Conservation (phyloP, 2,329 filamentous ascomycete genomes). For the Penicillium rolfsii region DNA sequence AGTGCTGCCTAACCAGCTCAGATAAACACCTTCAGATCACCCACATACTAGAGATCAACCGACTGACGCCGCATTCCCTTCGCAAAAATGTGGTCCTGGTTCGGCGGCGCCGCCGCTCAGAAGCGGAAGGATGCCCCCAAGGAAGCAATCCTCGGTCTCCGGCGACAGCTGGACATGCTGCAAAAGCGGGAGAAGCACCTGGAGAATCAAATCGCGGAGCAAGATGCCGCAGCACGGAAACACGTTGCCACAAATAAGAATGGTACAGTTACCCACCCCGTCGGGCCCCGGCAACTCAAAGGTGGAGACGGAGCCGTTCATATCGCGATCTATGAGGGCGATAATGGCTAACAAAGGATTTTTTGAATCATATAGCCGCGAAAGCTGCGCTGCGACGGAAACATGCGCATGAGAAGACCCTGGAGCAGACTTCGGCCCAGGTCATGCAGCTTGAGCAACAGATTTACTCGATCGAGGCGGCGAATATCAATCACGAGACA, state of each 20-base stretch:
- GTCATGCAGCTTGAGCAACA: slow-evolving; percentile 92
- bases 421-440: slow-evolving; percentile 87
- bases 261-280: slow-evolving; percentile 61
- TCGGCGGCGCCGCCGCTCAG: slow-evolving; percentile 79
- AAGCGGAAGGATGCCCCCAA: slow-evolving; percentile 93
- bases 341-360: neutral
- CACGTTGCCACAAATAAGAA: slow-evolving; percentile 87
- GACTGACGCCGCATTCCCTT: neutral
- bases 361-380: slow-evolving; percentile 66
- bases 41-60: neutral
- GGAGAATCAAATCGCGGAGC: slow-evolving; percentile 89
- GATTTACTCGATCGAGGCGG: slow-evolving; percentile 94
- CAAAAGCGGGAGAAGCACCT: slow-evolving; percentile 94
- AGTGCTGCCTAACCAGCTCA: slow-evolving; percentile 17
- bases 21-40: neutral
- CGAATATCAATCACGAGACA: slow-evolving; percentile 98
- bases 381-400: slow-evolving; percentile 89
- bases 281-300: neutral
- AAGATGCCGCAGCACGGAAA: slow-evolving; percentile 86
- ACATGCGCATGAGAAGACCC: slow-evolving; percentile 88
- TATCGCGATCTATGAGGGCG: neutral
- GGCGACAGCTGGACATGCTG: slow-evolving; percentile 93
- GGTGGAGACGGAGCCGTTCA: neutral
- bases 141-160: slow-evolving; percentile 88
- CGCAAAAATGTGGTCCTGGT: slow-evolving; percentile 77